Evolutionary conservation across 2,329 filamentous ascomycete species (phyloP).

Genomic region (Pseudocercospora vitis): DNA sequence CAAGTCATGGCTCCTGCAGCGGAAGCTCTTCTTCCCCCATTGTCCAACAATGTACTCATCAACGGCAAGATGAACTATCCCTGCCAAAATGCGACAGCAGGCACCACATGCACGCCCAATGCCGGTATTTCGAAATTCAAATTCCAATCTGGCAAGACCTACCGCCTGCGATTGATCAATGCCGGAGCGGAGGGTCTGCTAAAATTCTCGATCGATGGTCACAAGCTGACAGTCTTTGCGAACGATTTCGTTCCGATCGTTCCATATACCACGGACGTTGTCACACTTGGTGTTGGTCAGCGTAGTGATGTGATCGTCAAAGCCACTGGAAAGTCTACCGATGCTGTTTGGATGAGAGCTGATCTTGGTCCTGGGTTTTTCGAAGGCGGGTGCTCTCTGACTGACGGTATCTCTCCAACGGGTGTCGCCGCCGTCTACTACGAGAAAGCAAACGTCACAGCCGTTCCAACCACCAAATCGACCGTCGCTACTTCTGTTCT

Average conservation of each 20-base stretch:
- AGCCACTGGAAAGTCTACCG: constrained; percentile 30
- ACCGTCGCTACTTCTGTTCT: constrained; percentile 50
- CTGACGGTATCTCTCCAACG: constrained; percentile 44
- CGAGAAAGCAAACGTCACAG: constrained; percentile 54
- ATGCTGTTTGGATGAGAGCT: constrained; percentile 42
- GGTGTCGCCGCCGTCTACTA: constrained; percentile 67
- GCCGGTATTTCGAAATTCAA: constrained; percentile 39
- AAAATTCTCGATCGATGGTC: constrained; percentile 51
- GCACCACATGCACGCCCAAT: constrained; percentile 34
- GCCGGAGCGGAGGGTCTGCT: constrained; percentile 44
- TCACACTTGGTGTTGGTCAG: constrained; percentile 61
- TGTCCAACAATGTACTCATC: constrained; percentile 33
- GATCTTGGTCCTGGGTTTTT: constrained; percentile 63
- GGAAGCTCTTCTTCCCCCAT: constrained; percentile 27
- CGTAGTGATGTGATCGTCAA: constrained; percentile 50
- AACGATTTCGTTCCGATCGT: constrained; percentile 46
- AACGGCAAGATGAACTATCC: constrained; percentile 35
- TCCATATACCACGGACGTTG: constrained; percentile 42
- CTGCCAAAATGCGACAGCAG: constrained; percentile 33
- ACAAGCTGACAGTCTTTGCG: constrained; percentile 46
- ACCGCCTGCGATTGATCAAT: constrained; percentile 47
- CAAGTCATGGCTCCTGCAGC: constrained; percentile 34
- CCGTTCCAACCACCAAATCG: constrained; percentile 44
- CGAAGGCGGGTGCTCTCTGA: constrained; percentile 28
- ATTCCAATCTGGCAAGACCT: constrained; percentile 44